Evolutionary conservation across 169 alveolate genomes (phyloP).

Genomic region (Cryptosporidium tyzzeri): DNA sequence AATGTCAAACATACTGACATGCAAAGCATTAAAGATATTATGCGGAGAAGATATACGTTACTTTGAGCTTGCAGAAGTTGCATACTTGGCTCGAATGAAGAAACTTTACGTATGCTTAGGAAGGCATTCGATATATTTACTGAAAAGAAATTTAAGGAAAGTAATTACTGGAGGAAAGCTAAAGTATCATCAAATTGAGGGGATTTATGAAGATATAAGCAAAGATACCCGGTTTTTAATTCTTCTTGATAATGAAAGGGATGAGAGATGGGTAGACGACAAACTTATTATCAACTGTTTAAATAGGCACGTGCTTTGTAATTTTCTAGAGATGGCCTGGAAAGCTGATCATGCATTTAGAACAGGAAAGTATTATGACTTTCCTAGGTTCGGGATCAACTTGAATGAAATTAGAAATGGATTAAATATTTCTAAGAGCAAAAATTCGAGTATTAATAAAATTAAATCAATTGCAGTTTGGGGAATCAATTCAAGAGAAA

Average conservation of each 20-base stretch:
- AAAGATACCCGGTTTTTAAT: constrained; percentile 52
- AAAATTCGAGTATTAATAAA: neutral
- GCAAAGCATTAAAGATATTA: constrained; percentile 53
- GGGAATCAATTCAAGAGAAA: neutral
- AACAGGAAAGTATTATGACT: constrained; percentile 60
- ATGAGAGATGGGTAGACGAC: constrained; percentile 45
- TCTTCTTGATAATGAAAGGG: constrained; percentile 30
- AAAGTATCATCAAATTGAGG: constrained; percentile 40
- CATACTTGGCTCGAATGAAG: constrained; percentile 51
- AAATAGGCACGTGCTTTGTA: constrained; percentile 28
- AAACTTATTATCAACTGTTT: constrained; percentile 44
- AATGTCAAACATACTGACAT: constrained; percentile 53
- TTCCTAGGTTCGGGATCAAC: constrained; percentile 62
- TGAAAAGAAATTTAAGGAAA: constrained; percentile 50
- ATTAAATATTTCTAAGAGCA: neutral
- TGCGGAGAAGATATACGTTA: constrained; percentile 70
- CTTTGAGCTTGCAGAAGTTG: constrained; percentile 60
- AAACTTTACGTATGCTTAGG: constrained; percentile 65
- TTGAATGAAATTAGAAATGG: neutral
- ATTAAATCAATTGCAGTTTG: constrained; percentile 26
- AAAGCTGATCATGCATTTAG: constrained; percentile 48
- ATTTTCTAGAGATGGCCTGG: constrained; percentile 70
- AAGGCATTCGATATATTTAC: constrained; percentile 26
- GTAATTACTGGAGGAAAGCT: constrained; percentile 44
- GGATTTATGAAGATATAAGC: constrained; percentile 59